Evolutionary conservation across 1,284 basidiomycete species (phyloP).

Genomic region (Ceratobasidium sp.): DNA sequence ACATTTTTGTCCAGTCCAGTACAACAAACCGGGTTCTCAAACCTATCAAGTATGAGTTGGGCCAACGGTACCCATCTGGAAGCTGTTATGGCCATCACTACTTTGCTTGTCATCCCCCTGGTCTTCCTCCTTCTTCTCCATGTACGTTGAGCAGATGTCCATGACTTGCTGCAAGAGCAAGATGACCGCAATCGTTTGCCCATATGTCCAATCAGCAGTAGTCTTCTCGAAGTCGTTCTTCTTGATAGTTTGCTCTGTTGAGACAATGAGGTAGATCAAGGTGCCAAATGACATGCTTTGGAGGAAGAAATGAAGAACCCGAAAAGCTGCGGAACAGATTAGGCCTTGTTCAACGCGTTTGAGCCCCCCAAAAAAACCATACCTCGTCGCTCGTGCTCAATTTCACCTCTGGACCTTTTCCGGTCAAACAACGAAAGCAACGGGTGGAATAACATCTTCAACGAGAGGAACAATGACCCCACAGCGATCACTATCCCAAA

Average conservation of each 20-base stretch:
- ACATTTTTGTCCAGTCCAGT: no score
- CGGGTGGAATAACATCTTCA: neutral
- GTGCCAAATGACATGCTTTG: conserved; percentile 22
- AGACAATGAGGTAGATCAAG: conserved; percentile 21
- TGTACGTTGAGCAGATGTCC: conserved; percentile 38
- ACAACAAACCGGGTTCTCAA: no score
- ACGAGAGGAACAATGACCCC: neutral
- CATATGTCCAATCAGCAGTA: conserved; percentile 23
- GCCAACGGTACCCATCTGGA: no score
- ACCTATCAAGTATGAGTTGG: no score
- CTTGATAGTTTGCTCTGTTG: conserved; percentile 21
- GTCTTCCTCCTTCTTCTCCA: conserved; percentile 8
- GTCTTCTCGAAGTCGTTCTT: neutral
- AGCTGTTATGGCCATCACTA: no score
- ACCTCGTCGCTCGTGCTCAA: neutral
- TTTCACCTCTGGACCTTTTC: neutral
- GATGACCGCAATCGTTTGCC: conserved; percentile 37
- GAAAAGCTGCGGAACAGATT: neutral
- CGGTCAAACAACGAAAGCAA: neutral
- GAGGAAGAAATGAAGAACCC: neutral
- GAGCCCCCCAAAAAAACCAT: neutral
- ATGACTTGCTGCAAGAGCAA: conserved; percentile 31
- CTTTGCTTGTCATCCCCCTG: neutral
- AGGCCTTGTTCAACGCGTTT: neutral
- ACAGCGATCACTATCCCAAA: conserved; percentile 20